phyloP scores from a whole-genome alignment of 75 land plant species.

The Isoetes taiwanensis region DNA sequence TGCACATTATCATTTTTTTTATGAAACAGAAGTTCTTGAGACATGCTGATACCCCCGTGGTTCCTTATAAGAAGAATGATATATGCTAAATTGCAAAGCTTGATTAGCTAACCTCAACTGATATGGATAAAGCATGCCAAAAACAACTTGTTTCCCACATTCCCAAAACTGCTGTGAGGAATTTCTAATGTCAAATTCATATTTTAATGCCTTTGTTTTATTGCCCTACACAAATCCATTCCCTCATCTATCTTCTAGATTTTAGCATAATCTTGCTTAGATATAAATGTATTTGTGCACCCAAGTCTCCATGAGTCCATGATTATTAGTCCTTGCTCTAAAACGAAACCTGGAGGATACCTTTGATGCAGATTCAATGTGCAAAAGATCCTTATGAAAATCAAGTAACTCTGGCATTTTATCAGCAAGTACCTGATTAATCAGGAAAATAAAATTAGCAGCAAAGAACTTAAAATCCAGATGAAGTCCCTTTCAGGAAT shows the following conservation, averaged over 20 bases:
- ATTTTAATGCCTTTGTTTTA: too few species aligned
- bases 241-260: too few species aligned
- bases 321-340: not conserved
- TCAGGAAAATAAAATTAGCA: not conserved
- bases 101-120: too few species aligned
- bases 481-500: not conserved
- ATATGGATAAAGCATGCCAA: too few species aligned
- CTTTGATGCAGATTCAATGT: constrained; percentile 80
- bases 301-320: not conserved
- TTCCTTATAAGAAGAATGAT: too few species aligned
- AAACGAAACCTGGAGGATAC: constrained; percentile 20
- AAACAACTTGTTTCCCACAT: too few species aligned
- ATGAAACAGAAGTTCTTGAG: not conserved
- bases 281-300: too few species aligned
- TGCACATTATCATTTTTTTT: not conserved
- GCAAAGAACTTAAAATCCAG: not conserved
- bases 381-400: constrained; percentile 63
- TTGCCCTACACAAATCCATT: too few species aligned
- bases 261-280: too few species aligned
- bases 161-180: too few species aligned
- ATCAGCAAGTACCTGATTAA: constrained; percentile 63
- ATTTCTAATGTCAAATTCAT: too few species aligned
- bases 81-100: too few species aligned
- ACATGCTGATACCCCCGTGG: not conserved
- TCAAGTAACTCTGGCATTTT: constrained; percentile 81